Conservation (phyloP, 2,329 filamentous ascomycete genomes). For the Curvularia sp. region DNA sequence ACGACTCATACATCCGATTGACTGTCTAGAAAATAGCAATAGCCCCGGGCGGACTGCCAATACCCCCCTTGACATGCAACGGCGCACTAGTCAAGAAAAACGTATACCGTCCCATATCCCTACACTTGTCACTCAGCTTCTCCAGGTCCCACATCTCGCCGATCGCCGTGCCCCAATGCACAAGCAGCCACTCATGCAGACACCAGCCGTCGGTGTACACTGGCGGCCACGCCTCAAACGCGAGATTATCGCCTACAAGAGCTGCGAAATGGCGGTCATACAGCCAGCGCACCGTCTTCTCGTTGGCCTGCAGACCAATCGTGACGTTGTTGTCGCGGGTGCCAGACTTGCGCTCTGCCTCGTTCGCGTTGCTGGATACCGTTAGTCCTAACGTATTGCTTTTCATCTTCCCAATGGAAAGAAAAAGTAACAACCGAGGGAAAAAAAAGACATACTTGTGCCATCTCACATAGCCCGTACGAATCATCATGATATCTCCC, state of each 20-base stretch:
- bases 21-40: conserved; percentile 42
- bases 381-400: not conserved
- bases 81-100: conserved; percentile 69
- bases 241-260: conserved; percentile 51
- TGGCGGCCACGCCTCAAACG: conserved; percentile 51
- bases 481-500: conserved; percentile 48
- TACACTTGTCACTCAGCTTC: conserved; percentile 61
- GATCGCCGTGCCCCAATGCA: conserved; percentile 43
- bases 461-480: conserved; percentile 58
- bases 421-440: not conserved
- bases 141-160: conserved; percentile 57
- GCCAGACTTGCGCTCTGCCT: conserved; percentile 37
- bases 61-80: conserved; percentile 62
- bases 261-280: conserved; percentile 49
- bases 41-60: conserved; percentile 48
- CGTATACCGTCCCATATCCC: conserved; percentile 61
- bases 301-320: conserved; percentile 45
- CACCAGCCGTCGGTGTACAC: conserved; percentile 42
- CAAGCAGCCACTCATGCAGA: conserved; percentile 45
- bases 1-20: not conserved
- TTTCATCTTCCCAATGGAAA: not conserved
- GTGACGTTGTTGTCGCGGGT: conserved; percentile 44
- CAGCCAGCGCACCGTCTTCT: conserved; percentile 48
- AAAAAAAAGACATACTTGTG: conserved; percentile 31
- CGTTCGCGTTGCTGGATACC: conserved; percentile 31